A percentile compares a stretch with the other conserved stretches of the same genome.
Conservation (phyloP, 2,329 filamentous ascomycete species). For the Teratosphaeria epicoccoides region DNA sequence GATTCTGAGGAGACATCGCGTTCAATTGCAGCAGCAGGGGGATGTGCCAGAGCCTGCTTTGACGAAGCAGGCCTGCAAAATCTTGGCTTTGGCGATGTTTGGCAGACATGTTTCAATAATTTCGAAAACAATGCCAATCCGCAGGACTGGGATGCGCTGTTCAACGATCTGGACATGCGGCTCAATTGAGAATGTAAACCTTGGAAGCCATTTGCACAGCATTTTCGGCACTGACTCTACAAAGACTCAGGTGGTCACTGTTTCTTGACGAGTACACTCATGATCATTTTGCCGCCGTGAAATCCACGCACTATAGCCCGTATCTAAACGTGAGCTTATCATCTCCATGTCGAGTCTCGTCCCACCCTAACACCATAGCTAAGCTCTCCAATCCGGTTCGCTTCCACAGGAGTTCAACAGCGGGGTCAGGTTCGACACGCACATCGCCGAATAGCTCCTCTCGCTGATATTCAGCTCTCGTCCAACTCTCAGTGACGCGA, state of each 20-base stretch:
- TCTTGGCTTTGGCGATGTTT: constrained; percentile 15
- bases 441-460: constrained; percentile 26
- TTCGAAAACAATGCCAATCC: constrained; percentile 8
- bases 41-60: neutral
- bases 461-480: constrained; percentile 29
- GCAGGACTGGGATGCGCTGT: constrained; percentile 13
- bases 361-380: constrained; percentile 24
- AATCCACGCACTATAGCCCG: constrained; percentile 20
- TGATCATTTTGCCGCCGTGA: neutral
- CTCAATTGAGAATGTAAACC: neutral
- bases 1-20: constrained; percentile 16
- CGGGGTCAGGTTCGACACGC: constrained; percentile 3
- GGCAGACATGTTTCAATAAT: constrained; percentile 17
- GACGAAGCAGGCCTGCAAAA: neutral
- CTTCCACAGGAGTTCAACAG: constrained; percentile 3
- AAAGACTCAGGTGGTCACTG: too few relatives aligned
- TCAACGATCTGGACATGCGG: constrained; percentile 13
- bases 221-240: neutral
- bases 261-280: too few relatives aligned
- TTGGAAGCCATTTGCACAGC: neutral
- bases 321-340: constrained; percentile 39
- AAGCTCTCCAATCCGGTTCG: constrained; percentile 9
- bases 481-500: constrained; percentile 18
- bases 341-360: constrained; percentile 31
- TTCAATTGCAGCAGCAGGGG: constrained; percentile 8